Conservation (phyloP, 352 stramenopile species). For the Phytopythium boreale region DNA sequence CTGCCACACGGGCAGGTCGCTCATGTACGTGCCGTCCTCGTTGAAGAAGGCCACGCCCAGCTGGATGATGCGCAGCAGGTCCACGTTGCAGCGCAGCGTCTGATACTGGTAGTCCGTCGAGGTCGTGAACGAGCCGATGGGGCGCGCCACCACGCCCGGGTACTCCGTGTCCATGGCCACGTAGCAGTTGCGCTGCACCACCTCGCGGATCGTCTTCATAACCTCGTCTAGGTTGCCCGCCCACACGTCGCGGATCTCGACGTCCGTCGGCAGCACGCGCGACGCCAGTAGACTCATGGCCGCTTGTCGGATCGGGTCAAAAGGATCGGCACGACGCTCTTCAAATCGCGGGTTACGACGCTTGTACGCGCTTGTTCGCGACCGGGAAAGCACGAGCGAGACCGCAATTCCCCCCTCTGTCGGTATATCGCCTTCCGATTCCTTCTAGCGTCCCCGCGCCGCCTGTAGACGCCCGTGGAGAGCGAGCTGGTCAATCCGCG, state of each 20-base stretch:
- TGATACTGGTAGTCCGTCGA: conserved; percentile 98
- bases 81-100: conserved; percentile 98
- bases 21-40: conserved; percentile 93
- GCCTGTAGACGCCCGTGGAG: neutral
- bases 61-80: conserved; percentile 99
- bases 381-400: neutral
- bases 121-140: conserved; percentile 95
- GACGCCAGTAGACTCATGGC: conserved; percentile 28
- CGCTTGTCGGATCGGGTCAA: neutral
- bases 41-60: conserved; percentile 97
- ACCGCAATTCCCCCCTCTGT: neutral
- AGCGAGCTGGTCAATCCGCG: neutral
- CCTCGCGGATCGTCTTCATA: conserved; percentile 95
- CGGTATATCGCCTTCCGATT: neutral
- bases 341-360: neutral
- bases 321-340: neutral
- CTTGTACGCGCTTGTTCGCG: neutral
- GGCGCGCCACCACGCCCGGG: conserved; percentile 96
- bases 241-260: conserved; percentile 96
- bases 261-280: conserved; percentile 56
- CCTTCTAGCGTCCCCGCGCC: neutral
- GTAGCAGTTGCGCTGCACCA: conserved; percentile 96
- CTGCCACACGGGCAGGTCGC: conserved; percentile 97
- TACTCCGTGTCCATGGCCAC: conserved; percentile 99
- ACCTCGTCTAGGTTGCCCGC: conserved; percentile 90